Evolutionary conservation across 2,329 filamentous ascomycete species (phyloP), one percentile per base, ranked within the genome.

Genomic region (Cladorrhinum sp.): DNA sequence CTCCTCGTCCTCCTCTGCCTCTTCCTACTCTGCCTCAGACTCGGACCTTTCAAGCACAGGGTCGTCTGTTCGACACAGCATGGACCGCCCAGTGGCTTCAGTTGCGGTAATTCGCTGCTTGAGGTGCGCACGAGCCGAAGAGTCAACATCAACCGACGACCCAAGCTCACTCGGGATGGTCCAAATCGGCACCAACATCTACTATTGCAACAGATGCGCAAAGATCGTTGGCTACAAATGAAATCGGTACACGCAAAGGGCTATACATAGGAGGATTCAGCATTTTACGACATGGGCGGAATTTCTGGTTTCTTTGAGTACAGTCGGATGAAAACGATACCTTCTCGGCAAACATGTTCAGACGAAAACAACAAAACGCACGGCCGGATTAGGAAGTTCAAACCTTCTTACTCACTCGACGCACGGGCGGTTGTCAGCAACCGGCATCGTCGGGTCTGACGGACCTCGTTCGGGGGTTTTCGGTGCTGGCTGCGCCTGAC

Each of bases 201-300:
- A 87, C 76, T 88, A 88, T 74, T 88, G 85, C 74, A 78, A 81
- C 61, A 79, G 83, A 36, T 88, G 85, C 70, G 85, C 85, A 62
- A 82, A 80, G 70, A 83, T 85, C 71, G 83, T 85, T 29, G 85
- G 85, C 67, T 88, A 86, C 73, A 83, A 81, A 71, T 87, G 66
- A 56, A 49, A 3, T 29, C 10, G 23, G 10, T 45, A 32, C 13
- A 18, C 16, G 41, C 3, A 45, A 45, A 29, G 2, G 32, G 22
- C 16, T 29, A 80, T 82, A 67, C 49, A 38, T 41, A 36, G 41
- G 20, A 50, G 25, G 51, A 58, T 23, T 13, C 51, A n/a, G 45
- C 5, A 23, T 48, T 49, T 8, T 24, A 5, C 18, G 54, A 51
- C 10, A 48, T 8, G 52, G 25, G 50, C 6, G 16, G 41, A 45